Conservation (phyloP, 2,329 filamentous ascomycete species). For the Fusarium clavum region DNA sequence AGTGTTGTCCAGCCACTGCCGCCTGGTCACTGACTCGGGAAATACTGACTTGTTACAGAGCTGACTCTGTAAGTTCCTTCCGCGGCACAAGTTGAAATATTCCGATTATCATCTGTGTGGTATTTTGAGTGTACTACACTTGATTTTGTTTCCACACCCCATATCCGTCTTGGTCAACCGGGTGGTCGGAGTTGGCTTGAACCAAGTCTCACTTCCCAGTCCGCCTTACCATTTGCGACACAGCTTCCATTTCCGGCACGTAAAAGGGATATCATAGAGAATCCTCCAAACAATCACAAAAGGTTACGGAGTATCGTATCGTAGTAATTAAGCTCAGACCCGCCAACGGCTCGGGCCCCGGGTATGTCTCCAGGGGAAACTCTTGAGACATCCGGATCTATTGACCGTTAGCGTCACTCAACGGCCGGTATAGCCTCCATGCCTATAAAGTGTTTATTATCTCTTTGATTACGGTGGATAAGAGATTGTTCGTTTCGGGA, state of each 20-base stretch:
- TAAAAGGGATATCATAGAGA: neutral
- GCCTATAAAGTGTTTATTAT: neutral
- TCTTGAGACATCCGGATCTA: neutral
- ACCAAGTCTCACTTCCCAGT: constrained; percentile 11
- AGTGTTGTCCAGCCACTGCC: neutral
- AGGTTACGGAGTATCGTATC: neutral
- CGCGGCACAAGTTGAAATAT: neutral
- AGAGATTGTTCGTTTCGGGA: neutral
- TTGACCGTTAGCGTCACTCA: neutral
- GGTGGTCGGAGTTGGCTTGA: constrained; percentile 3
- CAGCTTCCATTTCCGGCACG: neutral
- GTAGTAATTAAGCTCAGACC: neutral
- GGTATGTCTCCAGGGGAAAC: neutral
- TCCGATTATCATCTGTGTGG: neutral
- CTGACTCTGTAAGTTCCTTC: neutral
- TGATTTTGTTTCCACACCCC: neutral
- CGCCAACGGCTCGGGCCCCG: neutral
- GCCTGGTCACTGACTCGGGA: neutral
- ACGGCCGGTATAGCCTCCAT: neutral
- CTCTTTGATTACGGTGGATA: neutral
- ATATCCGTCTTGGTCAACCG: neutral
- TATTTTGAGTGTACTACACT: neutral
- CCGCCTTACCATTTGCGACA: constrained; percentile 13
- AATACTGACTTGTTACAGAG: neutral
- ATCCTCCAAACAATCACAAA: neutral